Conservation (phyloP, 192 early-diverging fungal species). For the Rhizophagus prolifer region DNA sequence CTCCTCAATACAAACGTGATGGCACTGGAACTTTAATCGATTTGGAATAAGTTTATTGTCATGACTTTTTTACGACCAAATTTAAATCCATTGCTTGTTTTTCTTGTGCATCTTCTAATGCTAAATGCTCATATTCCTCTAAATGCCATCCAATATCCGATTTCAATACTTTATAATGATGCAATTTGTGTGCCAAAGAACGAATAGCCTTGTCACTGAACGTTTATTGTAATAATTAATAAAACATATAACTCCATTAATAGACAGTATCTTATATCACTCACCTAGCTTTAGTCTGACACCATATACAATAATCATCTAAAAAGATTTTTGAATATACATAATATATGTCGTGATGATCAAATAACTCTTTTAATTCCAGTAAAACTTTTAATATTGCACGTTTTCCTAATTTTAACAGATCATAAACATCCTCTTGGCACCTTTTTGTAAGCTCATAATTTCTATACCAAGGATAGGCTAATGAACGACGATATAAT, state of each 20-base stretch:
- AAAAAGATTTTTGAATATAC: constrained; percentile 85
- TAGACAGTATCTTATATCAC: neutral
- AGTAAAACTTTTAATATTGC: constrained; percentile 79
- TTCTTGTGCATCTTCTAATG: constrained; percentile 40
- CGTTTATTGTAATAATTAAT: neutral
- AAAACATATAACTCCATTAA: constrained; percentile 16
- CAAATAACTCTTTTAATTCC: constrained; percentile 75
- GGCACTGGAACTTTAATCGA: neutral
- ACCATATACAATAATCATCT: constrained; percentile 97
- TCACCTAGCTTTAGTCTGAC: constrained; percentile 71
- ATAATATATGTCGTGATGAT: constrained; percentile 85
- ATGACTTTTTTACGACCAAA: no score
- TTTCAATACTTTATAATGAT: constrained; percentile 68
- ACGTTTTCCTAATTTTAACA: constrained; percentile 82
- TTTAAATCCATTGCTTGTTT: neutral
- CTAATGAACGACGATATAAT: constrained; percentile 75
- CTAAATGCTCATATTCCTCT: constrained; percentile 75
- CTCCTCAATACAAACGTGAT: constrained; percentile 16
- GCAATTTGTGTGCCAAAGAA: constrained; percentile 79
- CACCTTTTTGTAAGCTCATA: constrained; percentile 72
- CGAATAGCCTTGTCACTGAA: constrained; percentile 63
- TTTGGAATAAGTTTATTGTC: neutral
- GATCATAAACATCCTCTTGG: constrained; percentile 76
- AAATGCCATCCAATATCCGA: constrained; percentile 74
- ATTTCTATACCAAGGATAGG: constrained; percentile 84